Percentiles rank a stretch among this genome's conserved stretches.
These are phyloP conservation scores for Ogataea ganodermae DNA, from an alignment of 805 yeast species.

Conservation along the genomic window DNA sequence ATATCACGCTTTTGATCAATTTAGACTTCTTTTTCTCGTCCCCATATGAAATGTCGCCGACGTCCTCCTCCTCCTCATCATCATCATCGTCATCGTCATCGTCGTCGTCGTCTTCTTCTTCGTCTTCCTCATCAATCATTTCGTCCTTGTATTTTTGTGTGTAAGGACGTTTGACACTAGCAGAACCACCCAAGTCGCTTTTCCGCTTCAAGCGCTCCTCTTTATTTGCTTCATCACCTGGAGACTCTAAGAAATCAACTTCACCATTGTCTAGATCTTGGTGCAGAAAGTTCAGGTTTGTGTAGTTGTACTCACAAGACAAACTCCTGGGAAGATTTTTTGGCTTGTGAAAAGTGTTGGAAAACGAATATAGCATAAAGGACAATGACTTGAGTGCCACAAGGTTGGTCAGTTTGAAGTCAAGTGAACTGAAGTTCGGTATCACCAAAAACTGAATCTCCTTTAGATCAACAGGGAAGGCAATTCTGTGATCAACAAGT, in stretches of 20 bases:
- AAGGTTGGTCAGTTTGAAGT: conserved; percentile 12
- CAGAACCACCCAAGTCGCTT: too few relatives aligned
- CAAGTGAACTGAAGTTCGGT: conserved; percentile 19
- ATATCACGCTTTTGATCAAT: conserved; percentile 24
- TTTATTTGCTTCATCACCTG: too few relatives aligned
- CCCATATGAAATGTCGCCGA: conserved; percentile 7
- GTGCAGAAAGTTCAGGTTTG: conserved; percentile 18
- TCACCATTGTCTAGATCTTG: neutral
- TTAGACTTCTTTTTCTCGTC: conserved; percentile 15
- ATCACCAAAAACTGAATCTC: conserved; percentile 16
- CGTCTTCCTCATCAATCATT: too few relatives aligned
- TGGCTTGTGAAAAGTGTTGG: conserved; percentile 26
- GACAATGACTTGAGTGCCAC: neutral
- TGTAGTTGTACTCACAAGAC: conserved; percentile 14
- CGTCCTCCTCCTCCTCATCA: conserved; percentile 4
- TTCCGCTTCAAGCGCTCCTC: too few relatives aligned
- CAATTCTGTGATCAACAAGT: neutral
- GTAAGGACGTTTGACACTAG: neutral
- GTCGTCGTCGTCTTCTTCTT: neutral
- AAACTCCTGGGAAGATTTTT: conserved; percentile 8
- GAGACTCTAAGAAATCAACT: neutral
- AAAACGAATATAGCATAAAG: conserved; percentile 16
- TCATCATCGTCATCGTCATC: conserved; percentile 4
- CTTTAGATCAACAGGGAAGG: conserved; percentile 10
- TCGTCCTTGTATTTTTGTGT: neutral